These are phyloP conservation scores for Clohesyomyces aquaticus DNA, from an alignment of 495 filamentous ascomycete genomes.

Conservation along the genomic window DNA sequence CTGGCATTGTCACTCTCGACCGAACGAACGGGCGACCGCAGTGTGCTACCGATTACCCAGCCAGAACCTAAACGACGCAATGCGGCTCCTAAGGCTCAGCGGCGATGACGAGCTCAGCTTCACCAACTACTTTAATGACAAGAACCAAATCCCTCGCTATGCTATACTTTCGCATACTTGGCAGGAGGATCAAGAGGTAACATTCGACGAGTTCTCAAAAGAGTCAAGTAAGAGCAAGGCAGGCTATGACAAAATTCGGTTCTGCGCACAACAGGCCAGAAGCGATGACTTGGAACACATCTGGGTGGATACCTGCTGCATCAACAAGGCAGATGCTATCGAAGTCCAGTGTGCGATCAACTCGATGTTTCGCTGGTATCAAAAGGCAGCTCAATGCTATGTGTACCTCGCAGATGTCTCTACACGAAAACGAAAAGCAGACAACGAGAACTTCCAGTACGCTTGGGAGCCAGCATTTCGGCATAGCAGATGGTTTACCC, in stretches of 20 bases:
- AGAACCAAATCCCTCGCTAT: constrained; percentile 12
- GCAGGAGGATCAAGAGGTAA: constrained; percentile 15
- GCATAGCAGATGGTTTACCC: background rate
- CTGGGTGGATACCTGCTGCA: constrained; percentile 31
- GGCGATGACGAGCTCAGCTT: background rate
- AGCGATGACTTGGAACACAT: constrained; percentile 9
- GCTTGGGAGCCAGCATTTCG: background rate
- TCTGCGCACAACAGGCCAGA: constrained; percentile 13
- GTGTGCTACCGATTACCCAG: no score
- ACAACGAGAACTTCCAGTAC: background rate
- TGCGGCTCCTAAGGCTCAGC: background rate
- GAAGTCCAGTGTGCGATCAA: constrained; percentile 27
- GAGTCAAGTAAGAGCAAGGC: background rate
- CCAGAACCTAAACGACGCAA: no score
- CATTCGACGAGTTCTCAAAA: constrained; percentile 1
- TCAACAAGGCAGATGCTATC: constrained; percentile 11
- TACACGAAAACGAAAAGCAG: background rate
- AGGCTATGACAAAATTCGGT: constrained; percentile 6
- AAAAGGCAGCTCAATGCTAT: constrained; percentile 13
- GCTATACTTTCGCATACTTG: constrained; percentile 24
- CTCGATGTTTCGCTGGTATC: constrained; percentile 35
- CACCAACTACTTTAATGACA: background rate
- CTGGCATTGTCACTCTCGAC: no score
- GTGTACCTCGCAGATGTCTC: constrained; percentile 16
- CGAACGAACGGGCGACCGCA: no score